Conservation (phyloP, 495 filamentous ascomycete species). For the Tuber brumale region DNA sequence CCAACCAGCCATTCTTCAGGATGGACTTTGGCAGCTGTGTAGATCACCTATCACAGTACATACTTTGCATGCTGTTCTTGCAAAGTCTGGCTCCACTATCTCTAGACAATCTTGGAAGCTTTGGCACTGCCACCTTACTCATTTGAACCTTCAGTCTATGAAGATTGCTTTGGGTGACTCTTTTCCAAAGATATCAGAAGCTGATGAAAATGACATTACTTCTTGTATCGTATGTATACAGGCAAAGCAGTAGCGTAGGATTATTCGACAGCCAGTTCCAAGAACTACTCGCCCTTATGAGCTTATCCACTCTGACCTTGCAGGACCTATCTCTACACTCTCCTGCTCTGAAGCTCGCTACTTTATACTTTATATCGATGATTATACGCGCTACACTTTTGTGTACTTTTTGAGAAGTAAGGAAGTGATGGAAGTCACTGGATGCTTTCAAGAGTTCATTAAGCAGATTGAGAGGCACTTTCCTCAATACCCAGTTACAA, state of each 20-base stretch:
- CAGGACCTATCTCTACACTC: not conserved
- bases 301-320: not conserved
- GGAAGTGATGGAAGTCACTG: not conserved
- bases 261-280: not conserved
- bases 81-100: not conserved
- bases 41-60: not conserved
- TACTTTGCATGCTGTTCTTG: not conserved
- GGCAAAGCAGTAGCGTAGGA: not conserved
- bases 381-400: not conserved
- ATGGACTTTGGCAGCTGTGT: not conserved
- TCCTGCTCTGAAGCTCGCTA: not conserved
- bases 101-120: not conserved
- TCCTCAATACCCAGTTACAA: not conserved
- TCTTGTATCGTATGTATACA: not conserved
- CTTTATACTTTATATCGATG: conserved; percentile 12
- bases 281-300: not conserved
- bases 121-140: not conserved
- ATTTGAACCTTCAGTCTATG: not conserved
- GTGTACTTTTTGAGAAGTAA: conserved; percentile 10
- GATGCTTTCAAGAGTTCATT: not conserved
- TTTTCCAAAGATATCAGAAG: not conserved
- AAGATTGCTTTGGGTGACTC: not conserved
- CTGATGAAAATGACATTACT: not conserved
- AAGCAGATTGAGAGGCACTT: not conserved
- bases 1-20: not conserved